Base-by-base conservation (phyloP, 2,329 filamentous ascomycete species). In the Chaetomiaceae sp. region DNA sequence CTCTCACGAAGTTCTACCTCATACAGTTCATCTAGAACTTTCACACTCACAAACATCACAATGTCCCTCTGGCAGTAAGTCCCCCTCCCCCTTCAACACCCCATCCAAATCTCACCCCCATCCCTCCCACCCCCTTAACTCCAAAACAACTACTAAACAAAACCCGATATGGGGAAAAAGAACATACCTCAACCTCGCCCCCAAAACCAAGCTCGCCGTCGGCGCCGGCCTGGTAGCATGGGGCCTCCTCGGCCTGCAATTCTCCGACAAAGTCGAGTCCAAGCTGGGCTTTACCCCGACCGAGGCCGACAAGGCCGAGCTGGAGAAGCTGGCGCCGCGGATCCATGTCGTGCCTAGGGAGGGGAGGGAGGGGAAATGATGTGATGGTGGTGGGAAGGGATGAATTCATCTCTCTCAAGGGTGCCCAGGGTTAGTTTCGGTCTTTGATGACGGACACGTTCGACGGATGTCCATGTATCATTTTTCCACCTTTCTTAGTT, bases 141-240 rank as follows among this genome's bases (percentile, higher is more conserved):
- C 19, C 15, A 39, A 1, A 8, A 11, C 4, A 15, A 42, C 15
- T 6, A 17, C 34, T 19, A 15, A 40, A 22, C 23, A 39, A 20
- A 34, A 34, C 31, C n/a, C n/a, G n/a, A n/a, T n/a, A n/a, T n/a
- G n/a, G n/a, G n/a, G n/a, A n/a, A n/a, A n/a, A n/a, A 88, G 84
- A 64, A 76, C 83, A 48, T 95, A 91, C 74, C 84, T 79, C 66
- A 82, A 80, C 63, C 83, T 95, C 50, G 74, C 85, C 3, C 80
- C 86, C 17, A 84, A 81, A 61, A 86, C 87, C 22, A 87, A 88
- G 53, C 72, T 89, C 38, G 72, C 85, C 44, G 77, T 95, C 58
- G 91, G 91, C 61, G 68, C 83, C 45, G 87, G 84, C 62, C 72
- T 95, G 60, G 82, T 96, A 65, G 81, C 81, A 31, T 96, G 90